These are phyloP conservation scores for Triticum aestivum DNA, from an alignment of 176 grass and related monocot genomes.

Conservation along the genomic window IWGSC_CS_RefSeq_v2.1 NC_057814.1:365030717-365031216, in stretches of 20 bases:
- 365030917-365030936: conserved; percentile 94
- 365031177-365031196: conserved; percentile 29
- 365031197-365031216: conserved; percentile 2
- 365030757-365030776: conserved; percentile 46
- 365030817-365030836: conserved; percentile 43
- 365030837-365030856: conserved; percentile 37
- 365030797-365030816: conserved; percentile 34
- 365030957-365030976: conserved; percentile 50
- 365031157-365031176: conserved; percentile 42
- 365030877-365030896: conserved; percentile 69
- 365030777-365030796: conserved; percentile 37
- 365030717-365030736: conserved; percentile 48
- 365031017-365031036: conserved; percentile 82
- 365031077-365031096: conserved; percentile 47
- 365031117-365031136: conserved; percentile 33
- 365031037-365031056: conserved; percentile 2
- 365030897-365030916: conserved; percentile 78
- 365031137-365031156: conserved; percentile 31
- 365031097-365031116: conserved; percentile 54
- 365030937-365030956: conserved; percentile 70
- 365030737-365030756: conserved; percentile 56
- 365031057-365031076: conserved; percentile 59
- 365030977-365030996: conserved; percentile 86
- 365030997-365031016: conserved; percentile 59
- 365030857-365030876: conserved; percentile 91